Evolutionary conservation across 2,329 filamentous ascomycete genomes (phyloP).

Genomic region (Neophaeococcomyces mojaviensis): DNA sequence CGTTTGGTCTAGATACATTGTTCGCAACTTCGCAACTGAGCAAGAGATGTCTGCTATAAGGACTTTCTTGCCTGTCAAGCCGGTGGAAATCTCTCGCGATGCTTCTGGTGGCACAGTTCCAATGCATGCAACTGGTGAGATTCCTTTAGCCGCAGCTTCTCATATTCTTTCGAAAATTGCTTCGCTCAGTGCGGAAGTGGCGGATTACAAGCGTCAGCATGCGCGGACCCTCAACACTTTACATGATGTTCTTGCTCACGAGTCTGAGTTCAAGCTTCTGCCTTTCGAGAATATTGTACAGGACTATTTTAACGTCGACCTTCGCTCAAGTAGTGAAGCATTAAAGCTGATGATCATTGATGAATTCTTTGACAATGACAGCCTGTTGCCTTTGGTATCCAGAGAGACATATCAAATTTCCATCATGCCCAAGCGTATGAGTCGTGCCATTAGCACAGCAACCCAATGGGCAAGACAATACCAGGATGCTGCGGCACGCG

Average conservation of each 20-base stretch:
- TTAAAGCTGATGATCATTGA: constrained; percentile 1
- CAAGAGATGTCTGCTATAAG: constrained; percentile 15
- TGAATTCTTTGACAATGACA: constrained; percentile 21
- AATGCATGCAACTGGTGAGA: not conserved
- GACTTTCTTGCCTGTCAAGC: constrained; percentile 16
- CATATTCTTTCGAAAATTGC: constrained; percentile 1
- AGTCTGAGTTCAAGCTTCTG: constrained; percentile 28
- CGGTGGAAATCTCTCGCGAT: not conserved
- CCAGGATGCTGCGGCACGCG: constrained; percentile 41
- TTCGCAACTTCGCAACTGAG: constrained; percentile 13
- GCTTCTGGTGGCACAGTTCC: not conserved
- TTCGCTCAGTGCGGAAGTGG: not conserved
- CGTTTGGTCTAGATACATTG: constrained; percentile 4
- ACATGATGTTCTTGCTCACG: constrained; percentile 32
- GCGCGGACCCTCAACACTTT: constrained; percentile 29
- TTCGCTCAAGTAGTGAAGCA: constrained; percentile 16
- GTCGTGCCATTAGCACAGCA: constrained; percentile 43
- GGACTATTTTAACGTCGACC: constrained; percentile 28
- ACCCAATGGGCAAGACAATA: constrained; percentile 50
- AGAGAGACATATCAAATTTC: constrained; percentile 11
- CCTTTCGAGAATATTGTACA: constrained; percentile 33
- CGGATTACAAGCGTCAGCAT: constrained; percentile 1
- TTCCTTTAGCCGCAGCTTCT: not conserved
- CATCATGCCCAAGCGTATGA: constrained; percentile 45
- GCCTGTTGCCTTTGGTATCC: constrained; percentile 30